Percentiles rank a stretch among this genome's conserved stretches.
Conservation (phyloP, 805 yeast species). For the Ogataea polymorpha region DNA sequence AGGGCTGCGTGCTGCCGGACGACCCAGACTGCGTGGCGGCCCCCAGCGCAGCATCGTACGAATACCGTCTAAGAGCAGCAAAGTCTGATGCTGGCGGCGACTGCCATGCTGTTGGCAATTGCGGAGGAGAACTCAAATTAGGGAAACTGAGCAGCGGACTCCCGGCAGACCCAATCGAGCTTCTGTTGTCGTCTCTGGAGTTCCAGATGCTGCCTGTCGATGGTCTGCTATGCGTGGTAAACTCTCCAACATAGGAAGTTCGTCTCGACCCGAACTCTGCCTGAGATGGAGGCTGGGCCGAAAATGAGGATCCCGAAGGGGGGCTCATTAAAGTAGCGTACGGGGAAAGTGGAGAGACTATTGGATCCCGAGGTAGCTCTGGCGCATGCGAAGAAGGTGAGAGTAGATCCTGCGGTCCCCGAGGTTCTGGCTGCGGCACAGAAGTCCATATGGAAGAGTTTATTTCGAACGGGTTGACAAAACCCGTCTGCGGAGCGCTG, state of each 20-base stretch:
- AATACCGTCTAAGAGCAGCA: constrained; percentile 24
- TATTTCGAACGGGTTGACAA: constrained; percentile 26
- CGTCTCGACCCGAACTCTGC: constrained; percentile 18
- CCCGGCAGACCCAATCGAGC: constrained; percentile 25
- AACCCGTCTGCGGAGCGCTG: constrained; percentile 5
- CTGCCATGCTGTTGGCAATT: constrained; percentile 19
- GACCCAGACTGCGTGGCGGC: constrained; percentile 10
- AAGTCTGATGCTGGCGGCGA: constrained; percentile 27
- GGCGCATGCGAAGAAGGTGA: constrained; percentile 9
- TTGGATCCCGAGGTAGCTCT: constrained; percentile 12
- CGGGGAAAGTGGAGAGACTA: constrained; percentile 21
- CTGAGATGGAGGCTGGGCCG: constrained; percentile 5
- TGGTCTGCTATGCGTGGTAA: constrained; percentile 19
- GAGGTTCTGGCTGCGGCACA: constrained; percentile 5
- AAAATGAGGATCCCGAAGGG: constrained; percentile 7
- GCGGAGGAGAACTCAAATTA: constrained; percentile 16
- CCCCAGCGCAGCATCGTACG: constrained; percentile 23
- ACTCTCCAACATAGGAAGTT: constrained; percentile 23
- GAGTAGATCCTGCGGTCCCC: constrained; percentile 1
- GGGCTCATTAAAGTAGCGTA: constrained; percentile 15
- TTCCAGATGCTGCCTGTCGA: constrained; percentile 19
- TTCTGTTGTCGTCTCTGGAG: constrained; percentile 18
- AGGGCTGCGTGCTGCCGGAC: constrained; percentile 6
- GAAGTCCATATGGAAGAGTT: constrained; percentile 24
- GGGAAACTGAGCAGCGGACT: constrained; percentile 23